A percentile compares a stretch with the other conserved stretches of the same genome.
These are phyloP conservation scores for Nigrospora sphaerica DNA, from an alignment of 2,329 filamentous ascomycete genomes.

Conservation along the genomic window DNA sequence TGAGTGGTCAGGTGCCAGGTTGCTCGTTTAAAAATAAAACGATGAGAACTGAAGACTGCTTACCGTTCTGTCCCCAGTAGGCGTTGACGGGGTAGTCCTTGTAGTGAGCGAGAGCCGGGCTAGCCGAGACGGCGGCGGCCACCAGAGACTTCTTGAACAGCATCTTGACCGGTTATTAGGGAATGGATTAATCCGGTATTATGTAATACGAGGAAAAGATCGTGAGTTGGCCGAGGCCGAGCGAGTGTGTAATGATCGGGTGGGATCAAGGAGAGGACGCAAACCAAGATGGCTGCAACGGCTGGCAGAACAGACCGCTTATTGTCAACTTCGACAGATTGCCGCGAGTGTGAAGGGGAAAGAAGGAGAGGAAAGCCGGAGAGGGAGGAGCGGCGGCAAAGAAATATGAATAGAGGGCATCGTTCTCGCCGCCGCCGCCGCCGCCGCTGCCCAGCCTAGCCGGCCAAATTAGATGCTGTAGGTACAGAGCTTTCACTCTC, in stretches of 20 bases:
- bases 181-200: conserved; percentile 2
- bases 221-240: conserved; percentile 13
- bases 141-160: conserved; percentile 12
- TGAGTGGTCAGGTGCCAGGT: too few relatives aligned
- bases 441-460: neutral
- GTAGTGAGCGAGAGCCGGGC: conserved; percentile 8
- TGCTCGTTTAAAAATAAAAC: too few relatives aligned
- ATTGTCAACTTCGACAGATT: conserved; percentile 11
- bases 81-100: conserved; percentile 16
- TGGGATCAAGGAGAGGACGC: conserved; percentile 19
- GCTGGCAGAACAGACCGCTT: conserved; percentile 13
- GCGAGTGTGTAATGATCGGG: conserved; percentile 7
- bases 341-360: conserved; percentile 5
- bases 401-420: conserved; percentile 3
- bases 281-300: conserved; percentile 17
- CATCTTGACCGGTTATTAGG: conserved; percentile 10
- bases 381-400: neutral
- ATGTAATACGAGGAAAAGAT: conserved; percentile 10
- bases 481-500: too few relatives aligned
- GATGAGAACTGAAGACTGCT: too few relatives aligned
- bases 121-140: conserved; percentile 11
- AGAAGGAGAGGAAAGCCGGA: conserved; percentile 5
- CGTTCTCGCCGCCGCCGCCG: neutral
- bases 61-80: conserved; percentile 11
- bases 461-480: neutral